Percentiles rank a stretch among this genome's conserved stretches.
phyloP scores from a whole-genome alignment of 2,329 filamentous ascomycete genomes.

The Pseudogymnoascus sp. region DNA sequence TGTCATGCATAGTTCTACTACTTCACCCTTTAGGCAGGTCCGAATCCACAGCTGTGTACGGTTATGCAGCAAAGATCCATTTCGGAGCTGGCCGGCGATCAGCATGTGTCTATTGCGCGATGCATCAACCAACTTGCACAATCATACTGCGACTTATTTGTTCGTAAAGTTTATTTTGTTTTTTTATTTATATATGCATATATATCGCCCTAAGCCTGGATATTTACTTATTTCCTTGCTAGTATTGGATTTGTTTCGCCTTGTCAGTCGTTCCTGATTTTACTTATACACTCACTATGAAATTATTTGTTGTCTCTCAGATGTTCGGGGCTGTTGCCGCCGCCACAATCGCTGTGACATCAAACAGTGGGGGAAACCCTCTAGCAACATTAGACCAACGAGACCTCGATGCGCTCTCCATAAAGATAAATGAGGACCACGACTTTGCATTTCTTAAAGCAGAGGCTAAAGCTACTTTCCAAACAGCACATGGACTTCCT shows the following conservation, averaged over 20 bases:
- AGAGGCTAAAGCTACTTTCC: neutral
- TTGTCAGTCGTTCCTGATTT: neutral
- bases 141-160: neutral
- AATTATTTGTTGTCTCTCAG: neutral
- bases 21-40: neutral
- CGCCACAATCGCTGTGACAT: neutral
- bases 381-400: neutral
- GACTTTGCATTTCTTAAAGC: neutral
- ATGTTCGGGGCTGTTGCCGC: neutral
- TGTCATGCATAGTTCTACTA: neutral
- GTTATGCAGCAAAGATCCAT: no score
- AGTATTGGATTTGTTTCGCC: neutral
- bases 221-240: neutral
- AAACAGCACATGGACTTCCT: neutral
- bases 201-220: no score
- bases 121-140: neutral
- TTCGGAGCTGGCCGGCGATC: neutral
- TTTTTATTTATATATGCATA: neutral
- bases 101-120: slow-evolving; percentile 1
- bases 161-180: neutral
- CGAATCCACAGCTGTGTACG: no score
- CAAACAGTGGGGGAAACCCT: neutral
- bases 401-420: neutral
- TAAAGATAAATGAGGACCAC: neutral
- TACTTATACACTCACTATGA: neutral